A percentile compares a stretch with the other conserved stretches of the same genome.
These are phyloP conservation scores for Arthrinium phaeospermum DNA, from an alignment of 2,329 filamentous ascomycete genomes.

Conservation along the genomic window DNA sequence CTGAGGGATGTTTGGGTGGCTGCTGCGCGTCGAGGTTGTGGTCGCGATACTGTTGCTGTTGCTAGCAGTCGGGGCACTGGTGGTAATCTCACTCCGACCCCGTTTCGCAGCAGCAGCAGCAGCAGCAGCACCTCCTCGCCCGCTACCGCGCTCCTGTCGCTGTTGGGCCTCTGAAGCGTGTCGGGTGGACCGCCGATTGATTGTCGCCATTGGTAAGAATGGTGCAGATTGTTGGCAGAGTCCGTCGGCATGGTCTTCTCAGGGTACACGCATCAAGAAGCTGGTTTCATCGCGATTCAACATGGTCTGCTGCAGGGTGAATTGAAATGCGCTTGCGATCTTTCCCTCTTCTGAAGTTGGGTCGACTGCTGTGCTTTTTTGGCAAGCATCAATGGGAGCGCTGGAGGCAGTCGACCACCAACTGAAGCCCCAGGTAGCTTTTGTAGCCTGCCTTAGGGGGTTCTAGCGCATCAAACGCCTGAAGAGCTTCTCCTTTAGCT, in stretches of 20 bases:
- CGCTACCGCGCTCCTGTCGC: conserved; percentile 15
- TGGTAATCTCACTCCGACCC: conserved; percentile 13
- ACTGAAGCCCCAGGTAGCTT: conserved; percentile 13
- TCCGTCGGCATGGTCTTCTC: conserved; percentile 2
- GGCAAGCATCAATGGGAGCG: conserved; percentile 11
- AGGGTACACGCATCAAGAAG: conserved; percentile 16
- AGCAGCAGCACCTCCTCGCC: neutral
- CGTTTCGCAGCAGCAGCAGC: neutral
- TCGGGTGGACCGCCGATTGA: conserved; percentile 18
- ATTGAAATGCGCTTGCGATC: conserved; percentile 14
- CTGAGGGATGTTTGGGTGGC: conserved; percentile 38
- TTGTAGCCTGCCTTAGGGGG: neutral
- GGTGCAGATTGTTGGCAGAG: conserved; percentile 11
- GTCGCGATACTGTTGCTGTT: conserved; percentile 13
- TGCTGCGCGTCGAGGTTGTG: conserved; percentile 23
- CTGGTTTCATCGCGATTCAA: conserved; percentile 16
- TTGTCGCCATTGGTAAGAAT: conserved; percentile 19
- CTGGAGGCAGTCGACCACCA: conserved; percentile 3
- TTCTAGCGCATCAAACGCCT: conserved; percentile 9
- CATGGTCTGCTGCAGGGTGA: conserved; percentile 17
- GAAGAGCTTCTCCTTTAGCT: neutral
- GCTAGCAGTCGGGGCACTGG: conserved; percentile 5
- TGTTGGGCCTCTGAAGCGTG: neutral
- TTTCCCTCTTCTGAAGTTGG: conserved; percentile 16
- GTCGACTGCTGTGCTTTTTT: conserved; percentile 3